Evolutionary conservation across 305 asterid genomes (phyloP).

Genomic region (Petunia hybrid): DNA sequence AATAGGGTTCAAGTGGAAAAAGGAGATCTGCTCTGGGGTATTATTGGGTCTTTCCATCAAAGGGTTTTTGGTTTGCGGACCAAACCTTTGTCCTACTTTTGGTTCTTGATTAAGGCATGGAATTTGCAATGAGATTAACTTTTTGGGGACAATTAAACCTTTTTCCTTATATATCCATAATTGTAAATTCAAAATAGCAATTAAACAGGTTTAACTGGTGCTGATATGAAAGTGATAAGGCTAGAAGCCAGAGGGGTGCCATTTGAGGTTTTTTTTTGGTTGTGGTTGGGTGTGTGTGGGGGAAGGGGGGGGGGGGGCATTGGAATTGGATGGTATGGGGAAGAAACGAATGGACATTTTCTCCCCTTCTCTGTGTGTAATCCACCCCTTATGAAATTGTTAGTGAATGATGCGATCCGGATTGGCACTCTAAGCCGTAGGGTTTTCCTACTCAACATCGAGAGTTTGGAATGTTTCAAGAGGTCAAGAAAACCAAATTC

Average conservation of each 20-base stretch:
- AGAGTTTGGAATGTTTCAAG: no score
- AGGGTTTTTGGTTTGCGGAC: constrained; percentile 9
- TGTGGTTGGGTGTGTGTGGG: no score
- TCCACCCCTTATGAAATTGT: background rate
- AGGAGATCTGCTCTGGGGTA: background rate
- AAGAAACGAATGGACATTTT: background rate
- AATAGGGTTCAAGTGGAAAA: constrained; percentile 10
- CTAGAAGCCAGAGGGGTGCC: background rate
- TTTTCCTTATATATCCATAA: background rate
- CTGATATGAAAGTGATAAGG: background rate
- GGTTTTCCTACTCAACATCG: no score
- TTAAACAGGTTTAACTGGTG: background rate
- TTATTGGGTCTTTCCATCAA: constrained; percentile 12
- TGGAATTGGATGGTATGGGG: background rate
- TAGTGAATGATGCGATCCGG: background rate
- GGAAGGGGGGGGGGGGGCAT: background rate
- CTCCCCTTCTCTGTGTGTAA: background rate
- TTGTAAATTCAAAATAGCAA: background rate
- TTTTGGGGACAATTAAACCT: constrained; percentile 16
- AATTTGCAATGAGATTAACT: background rate
- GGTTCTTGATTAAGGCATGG: background rate
- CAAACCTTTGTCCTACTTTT: constrained; percentile 20
- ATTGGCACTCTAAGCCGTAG: no score
- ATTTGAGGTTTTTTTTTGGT: background rate
- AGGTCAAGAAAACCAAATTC: no score